Conservation (phyloP, 192 early-diverging fungal species). For the Gigaspora rosea region DNA sequence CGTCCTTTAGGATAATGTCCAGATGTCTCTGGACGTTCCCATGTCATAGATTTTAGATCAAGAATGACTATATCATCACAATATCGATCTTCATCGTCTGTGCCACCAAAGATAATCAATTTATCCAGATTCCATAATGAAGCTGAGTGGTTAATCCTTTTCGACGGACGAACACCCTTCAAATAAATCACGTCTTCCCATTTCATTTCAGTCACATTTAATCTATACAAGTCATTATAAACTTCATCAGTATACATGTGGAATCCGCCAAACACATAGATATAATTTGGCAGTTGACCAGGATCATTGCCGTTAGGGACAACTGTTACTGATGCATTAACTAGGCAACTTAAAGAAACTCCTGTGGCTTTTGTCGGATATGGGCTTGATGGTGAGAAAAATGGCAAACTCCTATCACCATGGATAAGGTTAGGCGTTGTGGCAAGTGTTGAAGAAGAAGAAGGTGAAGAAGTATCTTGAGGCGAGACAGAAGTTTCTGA, state of each 20-base stretch:
- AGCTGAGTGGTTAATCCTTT: constrained; percentile 64
- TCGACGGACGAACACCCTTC: constrained; percentile 53
- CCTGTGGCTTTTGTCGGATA: constrained; percentile 28
- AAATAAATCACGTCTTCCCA: constrained; percentile 60
- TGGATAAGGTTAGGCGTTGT: constrained; percentile 9
- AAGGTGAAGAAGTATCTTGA: constrained; percentile 21
- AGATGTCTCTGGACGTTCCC: constrained; percentile 54
- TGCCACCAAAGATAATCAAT: constrained; percentile 67
- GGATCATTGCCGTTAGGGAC: constrained; percentile 33
- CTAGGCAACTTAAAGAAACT: constrained; percentile 38
- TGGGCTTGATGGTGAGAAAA: constrained; percentile 4
- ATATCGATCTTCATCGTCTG: constrained; percentile 53
- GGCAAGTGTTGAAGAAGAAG: constrained; percentile 25
- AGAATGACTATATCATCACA: constrained; percentile 64
- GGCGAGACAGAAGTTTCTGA: background rate
- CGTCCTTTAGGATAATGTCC: constrained; percentile 55
- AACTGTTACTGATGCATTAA: constrained; percentile 47
- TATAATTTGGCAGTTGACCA: constrained; percentile 4
- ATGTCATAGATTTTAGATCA: constrained; percentile 58
- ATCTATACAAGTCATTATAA: constrained; percentile 62
- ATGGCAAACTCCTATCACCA: constrained; percentile 1
- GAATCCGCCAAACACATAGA: constrained; percentile 66
- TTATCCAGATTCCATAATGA: constrained; percentile 59
- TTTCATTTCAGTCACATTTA: constrained; percentile 45
- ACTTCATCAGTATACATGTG: constrained; percentile 68